These are phyloP conservation scores for Suhomyces terraborum DNA, from an alignment of 1,139 yeast species.

Conservation along the genomic window DNA sequence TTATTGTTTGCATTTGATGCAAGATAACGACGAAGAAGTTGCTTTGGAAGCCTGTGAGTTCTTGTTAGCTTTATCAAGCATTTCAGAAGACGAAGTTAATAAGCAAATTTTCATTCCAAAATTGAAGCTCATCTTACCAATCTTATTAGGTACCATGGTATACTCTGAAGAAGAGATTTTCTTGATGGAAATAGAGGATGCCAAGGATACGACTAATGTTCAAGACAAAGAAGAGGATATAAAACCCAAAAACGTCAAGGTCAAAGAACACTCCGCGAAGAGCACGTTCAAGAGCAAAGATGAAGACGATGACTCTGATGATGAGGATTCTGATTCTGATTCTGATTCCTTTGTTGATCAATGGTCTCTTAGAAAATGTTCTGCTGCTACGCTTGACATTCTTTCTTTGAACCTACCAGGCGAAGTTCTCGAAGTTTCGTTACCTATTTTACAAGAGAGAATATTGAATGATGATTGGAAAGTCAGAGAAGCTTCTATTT, in stretches of 20 bases:
- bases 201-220: constrained; percentile 61
- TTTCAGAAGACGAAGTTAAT: constrained; percentile 49
- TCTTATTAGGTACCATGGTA: constrained; percentile 79
- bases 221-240: constrained; percentile 89
- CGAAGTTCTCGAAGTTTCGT: constrained; percentile 63
- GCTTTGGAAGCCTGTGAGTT: constrained; percentile 94
- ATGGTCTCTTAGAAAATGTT: constrained; percentile 91
- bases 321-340: constrained; percentile 59
- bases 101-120: constrained; percentile 54
- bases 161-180: constrained; percentile 82
- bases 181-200: constrained; percentile 68
- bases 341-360: constrained; percentile 63
- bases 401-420: constrained; percentile 70
- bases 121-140: constrained; percentile 67
- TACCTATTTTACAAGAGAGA: constrained; percentile 75
- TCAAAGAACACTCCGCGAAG: constrained; percentile 58
- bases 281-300: constrained; percentile 28
- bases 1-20: constrained; percentile 81
- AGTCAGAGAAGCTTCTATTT: constrained; percentile 86
- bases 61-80: constrained; percentile 71
- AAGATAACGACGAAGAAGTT: constrained; percentile 66
- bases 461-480: constrained; percentile 79
- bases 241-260: constrained; percentile 71
- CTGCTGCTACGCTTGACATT: constrained; percentile 89
- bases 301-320: constrained; percentile 52